Evolutionary conservation across 805 yeast species (phyloP).

Genomic region (Grigorovia yakushimaensis): DNA sequence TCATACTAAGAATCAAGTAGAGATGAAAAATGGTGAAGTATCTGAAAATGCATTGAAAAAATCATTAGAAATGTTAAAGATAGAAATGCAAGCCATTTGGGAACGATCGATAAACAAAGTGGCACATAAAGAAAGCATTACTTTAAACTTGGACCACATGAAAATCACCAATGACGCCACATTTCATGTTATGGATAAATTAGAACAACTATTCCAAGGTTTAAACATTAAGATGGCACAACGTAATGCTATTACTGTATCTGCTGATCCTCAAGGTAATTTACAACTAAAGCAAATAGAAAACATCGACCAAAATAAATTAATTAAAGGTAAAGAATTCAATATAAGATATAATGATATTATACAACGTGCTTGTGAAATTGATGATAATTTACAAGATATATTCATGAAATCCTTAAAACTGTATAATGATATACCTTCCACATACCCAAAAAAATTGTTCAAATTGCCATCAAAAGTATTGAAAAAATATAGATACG

Average conservation of each 20-base stretch:
- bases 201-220: constrained; percentile 22
- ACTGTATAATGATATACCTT: constrained; percentile 24
- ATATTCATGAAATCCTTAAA: constrained; percentile 26
- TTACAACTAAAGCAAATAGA: background rate
- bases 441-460: constrained; percentile 10
- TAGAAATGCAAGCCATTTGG: constrained; percentile 25
- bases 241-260: constrained; percentile 12
- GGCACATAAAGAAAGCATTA: constrained; percentile 5
- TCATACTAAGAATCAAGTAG: background rate
- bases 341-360: constrained; percentile 22
- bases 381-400: constrained; percentile 23
- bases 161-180: constrained; percentile 14
- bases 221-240: constrained; percentile 20
- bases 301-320: background rate
- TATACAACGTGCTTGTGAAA: constrained; percentile 21
- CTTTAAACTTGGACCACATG: constrained; percentile 19
- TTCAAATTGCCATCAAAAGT: constrained; percentile 20
- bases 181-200: constrained; percentile 14
- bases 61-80: constrained; percentile 17
- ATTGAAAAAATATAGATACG: constrained; percentile 15
- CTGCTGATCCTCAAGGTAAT: background rate
- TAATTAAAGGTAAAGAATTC: constrained; percentile 8
- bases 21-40: constrained; percentile 16
- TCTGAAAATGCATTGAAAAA: constrained; percentile 18
- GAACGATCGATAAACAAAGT: constrained; percentile 15